Base-by-base conservation (phyloP, 2,329 filamentous ascomycete species). In the Neonectria punicea region DNA sequence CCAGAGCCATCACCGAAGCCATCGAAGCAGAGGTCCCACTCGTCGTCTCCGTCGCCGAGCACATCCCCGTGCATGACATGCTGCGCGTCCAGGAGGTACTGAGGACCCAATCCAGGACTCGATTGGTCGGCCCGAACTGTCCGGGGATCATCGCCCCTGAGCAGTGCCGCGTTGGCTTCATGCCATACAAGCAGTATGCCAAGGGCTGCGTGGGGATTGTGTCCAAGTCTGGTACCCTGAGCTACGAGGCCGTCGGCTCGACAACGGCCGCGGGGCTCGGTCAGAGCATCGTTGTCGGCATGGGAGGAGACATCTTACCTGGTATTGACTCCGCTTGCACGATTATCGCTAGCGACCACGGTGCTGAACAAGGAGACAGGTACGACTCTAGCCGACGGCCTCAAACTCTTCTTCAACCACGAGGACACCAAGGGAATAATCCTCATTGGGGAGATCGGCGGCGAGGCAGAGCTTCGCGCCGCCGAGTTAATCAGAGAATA, bases 141-240 rank as follows among this genome's bases (percentile, higher is more conserved):
- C 92, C 92, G 0, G 92, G 92, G 0, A 93, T 95, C 66, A 93
- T 94, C 61, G 91, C 91, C 4, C 90, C 92, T 0, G 86, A 89
- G 22, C 90, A 89, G 2, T 94, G 92, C 70, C 62, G 80, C 1
- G 76, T 81, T 5, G 80, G 80, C 2, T 81, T 82, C 44, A 82
- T 82, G 80, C 80, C 80, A 1, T 80, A 79, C 53, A 73, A 71
- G 32, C 80, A 82, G 68, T 82, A 80, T 28, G 65, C 59, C 1
- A 85, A 88, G 1, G 92, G 92, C 0, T 86, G 87, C 61, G 83
- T 95, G 22, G 92, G 92, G 2, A 92, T 95, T 59, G 87, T 93
- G 3, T 91, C 91, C n/a, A 94, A 93, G 75, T 93, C 91, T 0
- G 92, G 92, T 1, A 95, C 92, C 0, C 80, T 95, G 44, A 93